Base-by-base conservation (phyloP, 805 yeast species). In the Candida alai region DNA sequence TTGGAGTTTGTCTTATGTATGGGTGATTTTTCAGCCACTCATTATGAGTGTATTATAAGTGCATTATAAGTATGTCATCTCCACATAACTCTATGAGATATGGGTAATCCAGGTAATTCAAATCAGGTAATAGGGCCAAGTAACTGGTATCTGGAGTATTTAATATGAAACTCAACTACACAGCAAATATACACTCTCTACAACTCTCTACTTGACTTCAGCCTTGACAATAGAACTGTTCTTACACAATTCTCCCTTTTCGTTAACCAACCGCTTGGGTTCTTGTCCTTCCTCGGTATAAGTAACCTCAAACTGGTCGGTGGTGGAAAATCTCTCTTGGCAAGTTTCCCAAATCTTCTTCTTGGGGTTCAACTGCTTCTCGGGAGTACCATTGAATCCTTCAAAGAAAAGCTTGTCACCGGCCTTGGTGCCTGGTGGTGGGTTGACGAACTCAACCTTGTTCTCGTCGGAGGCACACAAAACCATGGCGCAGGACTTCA, bases 361-460 rank as follows among this genome's bases (percentile, higher is more conserved):
- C 81, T 93, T 93, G 51, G 98, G 97, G 69, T 90, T 90, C 64
- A 93, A 72, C 55, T 80, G 90, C 53, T 85, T 77, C 65, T 88
- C 94, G 46, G 98, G 97, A 36, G 76, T 79, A 47, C 87, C 85
- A 54, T 87, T 83, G 60, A 69, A 88, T 39, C 87, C 94, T 66
- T 88, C 96, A 54, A 93, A 93, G 76, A 86, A 90, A 43, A 93
- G 73, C 71, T 88, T 89, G 63, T 93, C 98, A 63, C 99, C 99
- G 9, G 98, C 80, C 66, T 86, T 75, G 28, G 96, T 78, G 12
- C 88, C 95, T 22, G 75, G 78, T 47, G 99, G 99, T 39, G 97
- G 97, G 60, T 84, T 82, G 46, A 90, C 89, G 52, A 93, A 88
- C 65, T 93, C 97, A 39, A 93, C 96, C 20, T 61, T 62, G 23